Base-by-base conservation (phyloP, 805 yeast genomes). In the Zygotorulaspora chibaensis region DNA sequence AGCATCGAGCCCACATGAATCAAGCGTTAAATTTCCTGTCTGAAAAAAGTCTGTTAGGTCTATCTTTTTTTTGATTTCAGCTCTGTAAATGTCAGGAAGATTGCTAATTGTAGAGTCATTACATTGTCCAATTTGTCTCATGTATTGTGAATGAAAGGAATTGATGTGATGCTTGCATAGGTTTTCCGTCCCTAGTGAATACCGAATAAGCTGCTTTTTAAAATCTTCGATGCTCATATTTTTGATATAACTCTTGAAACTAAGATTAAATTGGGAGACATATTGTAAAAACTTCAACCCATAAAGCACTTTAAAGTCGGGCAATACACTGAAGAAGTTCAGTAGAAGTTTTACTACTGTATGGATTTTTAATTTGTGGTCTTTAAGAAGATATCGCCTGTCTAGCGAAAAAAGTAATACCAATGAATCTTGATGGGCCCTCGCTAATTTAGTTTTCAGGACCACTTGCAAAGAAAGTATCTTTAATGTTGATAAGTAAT, bases 271-370 rank as follows among this genome's bases (percentile, higher is more conserved):
- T 35, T 56, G 57, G 13, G 43, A 40, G n/a, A 59, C 43, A 25
- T 63, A 63, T 40, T 63, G 62, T 15, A 62, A 45, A 46, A 63
- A 55, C 47, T 65, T 65, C 39, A 65, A 35, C 3, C 64, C 66
- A 38, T 61, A 59, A 11, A 62, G 41, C 3, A 51, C 46, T 46
- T 57, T 61, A 23, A 42, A 50, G 6, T 41, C 41, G 2, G 62
- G 54, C 27, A 54, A 30, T 8, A 53, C 26, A 1, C 58, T 49
- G 26, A 53, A 62, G 40, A 58, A 55, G 45, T 57, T 59, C 15
- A 64, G 52, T 15, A 62, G 16, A 2, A 64, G 40, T 46, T 64
- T 63, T 3, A 54, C 46, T 4, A 61, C 18, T 3, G 59, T 47
- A 15, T 55, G 58, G 0, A 52, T 42, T 36, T 59, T 62, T 5